These are phyloP conservation scores for Kokia cookei DNA, from an alignment of 441 rosid genomes.

Conservation along the genomic window DNA sequence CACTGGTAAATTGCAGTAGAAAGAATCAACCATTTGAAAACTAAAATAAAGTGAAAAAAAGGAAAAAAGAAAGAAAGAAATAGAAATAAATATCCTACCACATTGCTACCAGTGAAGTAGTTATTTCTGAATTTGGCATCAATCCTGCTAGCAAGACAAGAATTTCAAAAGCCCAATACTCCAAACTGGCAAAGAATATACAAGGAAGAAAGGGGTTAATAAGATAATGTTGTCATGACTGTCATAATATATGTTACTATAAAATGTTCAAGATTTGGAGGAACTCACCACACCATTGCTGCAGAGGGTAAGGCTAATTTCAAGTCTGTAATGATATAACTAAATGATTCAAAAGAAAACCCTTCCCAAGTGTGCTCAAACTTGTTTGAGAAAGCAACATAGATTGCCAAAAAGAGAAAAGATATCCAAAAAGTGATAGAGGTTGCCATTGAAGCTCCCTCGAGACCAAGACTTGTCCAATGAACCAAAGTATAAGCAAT, in stretches of 20 bases:
- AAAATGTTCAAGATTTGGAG: not conserved
- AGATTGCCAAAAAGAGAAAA: not conserved
- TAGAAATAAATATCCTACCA: not conserved
- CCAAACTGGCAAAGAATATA: not conserved
- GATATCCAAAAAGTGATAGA: constrained; percentile 67
- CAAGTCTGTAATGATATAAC: constrained; percentile 28
- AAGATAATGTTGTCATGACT: not conserved
- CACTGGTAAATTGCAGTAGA: constrained; percentile 12
- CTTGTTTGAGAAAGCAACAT: constrained; percentile 13
- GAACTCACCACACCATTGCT: constrained; percentile 22
- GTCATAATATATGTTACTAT: no score
- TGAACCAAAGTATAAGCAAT: constrained; percentile 39
- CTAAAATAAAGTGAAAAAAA: not conserved
- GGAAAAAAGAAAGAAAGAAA: not conserved
- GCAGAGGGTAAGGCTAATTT: constrained; percentile 67
- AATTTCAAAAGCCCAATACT: not conserved
- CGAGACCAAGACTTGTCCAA: constrained; percentile 42
- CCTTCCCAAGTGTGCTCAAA: constrained; percentile 63
- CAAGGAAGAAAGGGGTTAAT: not conserved
- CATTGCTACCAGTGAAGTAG: constrained; percentile 66
- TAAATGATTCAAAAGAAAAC: constrained; percentile 38
- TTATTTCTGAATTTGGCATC: constrained; percentile 51
- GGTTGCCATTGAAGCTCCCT: constrained; percentile 70
- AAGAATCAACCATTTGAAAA: not conserved
- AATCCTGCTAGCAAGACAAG: constrained; percentile 56